Evolutionary conservation across 805 yeast genomes (phyloP).

Genomic region (Yarrowia keelungensis): DNA sequence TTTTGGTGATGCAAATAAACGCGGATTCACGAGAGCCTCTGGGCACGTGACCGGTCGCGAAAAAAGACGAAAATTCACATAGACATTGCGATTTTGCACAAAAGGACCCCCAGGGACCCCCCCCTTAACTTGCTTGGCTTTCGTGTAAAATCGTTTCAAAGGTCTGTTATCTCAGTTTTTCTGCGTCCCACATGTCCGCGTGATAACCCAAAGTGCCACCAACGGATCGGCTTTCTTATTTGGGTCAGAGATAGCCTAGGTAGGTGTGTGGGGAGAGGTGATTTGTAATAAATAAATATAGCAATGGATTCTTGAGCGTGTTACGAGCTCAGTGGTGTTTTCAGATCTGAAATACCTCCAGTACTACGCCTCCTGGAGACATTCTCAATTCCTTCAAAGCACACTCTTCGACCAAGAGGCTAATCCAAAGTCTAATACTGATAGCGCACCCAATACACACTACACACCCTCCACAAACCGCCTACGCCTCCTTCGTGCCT

Average conservation of each 20-base stretch:
- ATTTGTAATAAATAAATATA: background rate
- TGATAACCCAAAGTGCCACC: conserved; percentile 15
- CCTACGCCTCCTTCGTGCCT: conserved; percentile 34
- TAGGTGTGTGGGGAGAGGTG: background rate
- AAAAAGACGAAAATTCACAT: conserved; percentile 22
- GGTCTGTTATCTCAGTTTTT: conserved; percentile 17
- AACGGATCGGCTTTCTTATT: conserved; percentile 27
- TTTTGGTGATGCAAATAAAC: conserved; percentile 33
- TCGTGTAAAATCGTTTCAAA: conserved; percentile 19
- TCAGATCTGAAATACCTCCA: background rate
- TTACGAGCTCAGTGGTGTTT: background rate
- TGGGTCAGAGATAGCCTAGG: conserved; percentile 4
- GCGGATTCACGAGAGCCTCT: conserved; percentile 8
- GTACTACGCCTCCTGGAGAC: background rate
- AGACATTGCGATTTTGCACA: conserved; percentile 7
- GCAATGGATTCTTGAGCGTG: background rate
- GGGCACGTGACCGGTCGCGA: conserved; percentile 7
- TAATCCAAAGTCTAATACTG: conserved; percentile 5
- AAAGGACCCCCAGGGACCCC: conserved; percentile 38
- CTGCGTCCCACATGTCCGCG: conserved; percentile 24
- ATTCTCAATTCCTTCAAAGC: background rate
- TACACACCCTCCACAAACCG: conserved; percentile 5
- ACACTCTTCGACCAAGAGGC: background rate
- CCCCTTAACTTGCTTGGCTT: conserved; percentile 16
- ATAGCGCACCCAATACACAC: conserved; percentile 12